Evolutionary conservation across 192 early-diverging fungal species (phyloP).

Genomic region (Umbelopsis ramanniana): DNA sequence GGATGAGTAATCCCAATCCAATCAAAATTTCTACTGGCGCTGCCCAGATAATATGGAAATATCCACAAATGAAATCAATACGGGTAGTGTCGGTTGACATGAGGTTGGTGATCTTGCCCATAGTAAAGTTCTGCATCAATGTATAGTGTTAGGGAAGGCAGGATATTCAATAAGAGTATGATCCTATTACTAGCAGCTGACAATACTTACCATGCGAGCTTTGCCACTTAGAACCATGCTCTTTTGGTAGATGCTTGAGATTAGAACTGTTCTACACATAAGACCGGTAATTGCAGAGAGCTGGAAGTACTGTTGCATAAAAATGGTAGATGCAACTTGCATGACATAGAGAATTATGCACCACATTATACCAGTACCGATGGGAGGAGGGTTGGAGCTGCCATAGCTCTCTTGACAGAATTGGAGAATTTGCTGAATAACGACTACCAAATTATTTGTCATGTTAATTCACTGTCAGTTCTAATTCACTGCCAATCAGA

Average conservation of each 20-base stretch:
- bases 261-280: constrained; percentile 43
- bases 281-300: constrained; percentile 46
- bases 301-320: constrained; percentile 51
- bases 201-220: constrained; percentile 30
- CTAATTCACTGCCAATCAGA: too few relatives aligned
- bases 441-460: not conserved
- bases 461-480: not conserved
- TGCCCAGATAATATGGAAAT: constrained; percentile 54
- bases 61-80: constrained; percentile 49
- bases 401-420: not conserved
- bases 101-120: constrained; percentile 51
- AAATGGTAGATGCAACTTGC: constrained; percentile 44
- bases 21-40: constrained; percentile 47
- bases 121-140: constrained; percentile 48
- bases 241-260: constrained; percentile 57
- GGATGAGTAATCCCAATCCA: constrained; percentile 47
- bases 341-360: constrained; percentile 42
- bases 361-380: constrained; percentile 43
- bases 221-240: constrained; percentile 51
- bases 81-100: constrained; percentile 50
- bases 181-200: not conserved
- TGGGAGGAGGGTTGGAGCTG: constrained; percentile 11
- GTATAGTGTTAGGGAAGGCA: not conserved
- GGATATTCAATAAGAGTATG: not conserved
- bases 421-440: constrained; percentile 7